Evolutionary conservation across 1,284 basidiomycete species (phyloP).

Genomic region (Leccinum solheimii): DNA sequence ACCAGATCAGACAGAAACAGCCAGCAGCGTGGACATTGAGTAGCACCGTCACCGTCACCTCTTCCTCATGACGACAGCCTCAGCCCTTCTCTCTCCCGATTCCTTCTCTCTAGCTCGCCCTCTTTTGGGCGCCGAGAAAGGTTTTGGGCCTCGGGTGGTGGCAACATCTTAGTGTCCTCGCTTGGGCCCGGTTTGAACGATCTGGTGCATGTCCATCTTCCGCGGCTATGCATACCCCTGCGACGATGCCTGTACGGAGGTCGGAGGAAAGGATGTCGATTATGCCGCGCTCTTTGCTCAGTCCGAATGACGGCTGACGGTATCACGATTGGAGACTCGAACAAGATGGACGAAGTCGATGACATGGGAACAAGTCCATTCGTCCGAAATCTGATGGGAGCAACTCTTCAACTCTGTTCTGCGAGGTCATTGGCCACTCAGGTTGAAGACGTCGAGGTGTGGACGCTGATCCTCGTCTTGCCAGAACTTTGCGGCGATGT

Average conservation of each 20-base stretch:
- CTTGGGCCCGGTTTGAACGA: background rate
- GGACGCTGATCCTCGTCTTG: background rate
- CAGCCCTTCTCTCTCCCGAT: background rate
- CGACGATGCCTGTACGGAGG: slow-evolving; percentile 1
- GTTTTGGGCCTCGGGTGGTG: slow-evolving; percentile 29
- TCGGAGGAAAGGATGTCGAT: background rate
- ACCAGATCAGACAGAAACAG: slow-evolving; percentile 2
- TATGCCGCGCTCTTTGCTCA: slow-evolving; percentile 1
- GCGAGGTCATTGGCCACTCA: background rate
- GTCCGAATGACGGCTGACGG: background rate
- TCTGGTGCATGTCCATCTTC: background rate
- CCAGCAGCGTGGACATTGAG: background rate
- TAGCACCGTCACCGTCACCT: background rate
- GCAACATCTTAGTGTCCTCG: background rate
- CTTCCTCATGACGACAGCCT: background rate
- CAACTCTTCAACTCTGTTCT: background rate
- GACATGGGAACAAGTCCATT: background rate
- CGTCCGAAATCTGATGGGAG: background rate
- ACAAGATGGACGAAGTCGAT: background rate
- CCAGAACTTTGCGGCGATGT: background rate
- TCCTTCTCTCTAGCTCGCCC: slow-evolving; percentile 18
- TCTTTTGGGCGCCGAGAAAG: slow-evolving; percentile 9
- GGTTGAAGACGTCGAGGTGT: background rate
- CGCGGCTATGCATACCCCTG: background rate
- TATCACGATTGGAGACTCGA: slow-evolving; percentile 1